A percentile compares a stretch with the other conserved stretches of the same genome.
phyloP scores from a whole-genome alignment of 306 rosid genomes.

The Vicia sativa region DNA sequence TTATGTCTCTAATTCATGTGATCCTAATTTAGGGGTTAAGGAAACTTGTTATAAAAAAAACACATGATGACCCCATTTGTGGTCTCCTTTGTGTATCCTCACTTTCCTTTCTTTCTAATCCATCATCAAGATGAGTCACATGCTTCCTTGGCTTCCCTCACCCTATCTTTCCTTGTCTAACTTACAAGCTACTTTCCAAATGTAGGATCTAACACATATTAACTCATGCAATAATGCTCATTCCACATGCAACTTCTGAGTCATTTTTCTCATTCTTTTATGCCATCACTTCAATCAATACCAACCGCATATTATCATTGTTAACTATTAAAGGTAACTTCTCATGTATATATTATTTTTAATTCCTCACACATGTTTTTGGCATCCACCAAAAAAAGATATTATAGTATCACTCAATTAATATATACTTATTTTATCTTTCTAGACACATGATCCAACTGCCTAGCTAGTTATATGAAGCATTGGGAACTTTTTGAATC shows the following conservation, averaged over 20 bases:
- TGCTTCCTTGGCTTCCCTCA: slow-evolving; percentile 53
- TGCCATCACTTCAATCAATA: slow-evolving; percentile 46
- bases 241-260: slow-evolving; percentile 51
- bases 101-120: slow-evolving; percentile 68
- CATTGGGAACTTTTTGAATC: background rate
- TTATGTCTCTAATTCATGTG: slow-evolving; percentile 44
- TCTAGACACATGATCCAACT: background rate
- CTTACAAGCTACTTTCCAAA: slow-evolving; percentile 57
- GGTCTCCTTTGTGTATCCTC: slow-evolving; percentile 48
- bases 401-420: background rate
- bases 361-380: background rate
- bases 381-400: slow-evolving; percentile 5
- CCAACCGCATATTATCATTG: slow-evolving; percentile 36
- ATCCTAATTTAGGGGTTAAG: slow-evolving; percentile 55
- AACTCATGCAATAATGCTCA: slow-evolving; percentile 51
- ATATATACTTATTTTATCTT: slow-evolving; percentile 4
- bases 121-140: slow-evolving; percentile 67
- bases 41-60: slow-evolving; percentile 43
- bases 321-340: slow-evolving; percentile 31
- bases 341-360: background rate
- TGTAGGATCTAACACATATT: slow-evolving; percentile 45
- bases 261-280: slow-evolving; percentile 45
- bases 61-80: slow-evolving; percentile 43
- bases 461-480: background rate
- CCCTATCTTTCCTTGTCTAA: slow-evolving; percentile 46